phyloP scores from a whole-genome alignment of 2,329 filamentous ascomycete genomes.

The Phialocephala subalpina region DNA sequence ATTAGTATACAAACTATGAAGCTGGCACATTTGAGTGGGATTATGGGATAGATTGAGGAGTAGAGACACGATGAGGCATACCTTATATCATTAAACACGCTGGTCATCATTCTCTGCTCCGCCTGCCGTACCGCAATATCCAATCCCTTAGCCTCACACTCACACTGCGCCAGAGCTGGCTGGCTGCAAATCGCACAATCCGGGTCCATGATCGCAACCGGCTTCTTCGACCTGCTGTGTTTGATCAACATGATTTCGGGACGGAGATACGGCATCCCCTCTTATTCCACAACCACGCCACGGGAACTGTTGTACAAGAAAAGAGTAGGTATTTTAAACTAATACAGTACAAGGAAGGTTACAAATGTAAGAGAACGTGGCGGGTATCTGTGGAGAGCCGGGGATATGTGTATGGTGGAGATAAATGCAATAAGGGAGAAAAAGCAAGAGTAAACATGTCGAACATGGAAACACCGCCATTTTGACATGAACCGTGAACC shows the following conservation, averaged over 20 bases:
- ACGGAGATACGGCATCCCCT: slow-evolving; percentile 34
- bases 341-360: slow-evolving; percentile 14
- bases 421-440: not conserved
- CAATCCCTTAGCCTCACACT: slow-evolving; percentile 72
- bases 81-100: slow-evolving; percentile 70
- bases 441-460: slow-evolving; percentile 10
- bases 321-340: slow-evolving; percentile 12
- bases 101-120: slow-evolving; percentile 69
- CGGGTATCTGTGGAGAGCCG: slow-evolving; percentile 11
- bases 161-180: slow-evolving; percentile 65
- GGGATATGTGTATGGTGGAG: not conserved
- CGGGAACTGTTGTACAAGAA: not conserved
- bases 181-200: slow-evolving; percentile 73
- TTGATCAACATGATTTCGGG: slow-evolving; percentile 42
- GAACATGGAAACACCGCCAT: slow-evolving; percentile 8
- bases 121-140: slow-evolving; percentile 70
- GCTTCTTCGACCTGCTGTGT: slow-evolving; percentile 40
- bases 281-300: slow-evolving; percentile 4
- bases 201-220: slow-evolving; percentile 70
- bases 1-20: slow-evolving; percentile 7
- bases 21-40: not conserved
- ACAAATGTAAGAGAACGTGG: slow-evolving; percentile 10
- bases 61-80: slow-evolving; percentile 47
- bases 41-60: not conserved
- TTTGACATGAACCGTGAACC: not conserved